Evolutionary conservation across 441 rosid species (phyloP).

Genomic region (Brassica hybrid): DNA sequence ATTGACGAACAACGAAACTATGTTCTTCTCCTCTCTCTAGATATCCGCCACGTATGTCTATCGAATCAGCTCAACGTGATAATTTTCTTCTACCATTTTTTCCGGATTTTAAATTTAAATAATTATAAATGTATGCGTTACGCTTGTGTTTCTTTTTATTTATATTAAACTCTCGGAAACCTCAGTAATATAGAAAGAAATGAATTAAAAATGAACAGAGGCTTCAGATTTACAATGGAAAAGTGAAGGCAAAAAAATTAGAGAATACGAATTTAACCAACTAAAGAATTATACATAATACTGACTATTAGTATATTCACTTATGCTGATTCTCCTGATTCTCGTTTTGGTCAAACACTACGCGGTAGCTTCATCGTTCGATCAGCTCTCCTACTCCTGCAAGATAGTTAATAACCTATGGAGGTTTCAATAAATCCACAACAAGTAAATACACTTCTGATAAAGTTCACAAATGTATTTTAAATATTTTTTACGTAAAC

Average conservation of each 20-base stretch:
- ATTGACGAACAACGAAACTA: conserved; percentile 39
- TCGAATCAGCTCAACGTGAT: conserved; percentile 19
- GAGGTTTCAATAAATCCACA: conserved; percentile 38
- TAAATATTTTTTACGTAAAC: too few species aligned
- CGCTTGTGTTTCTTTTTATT: not conserved
- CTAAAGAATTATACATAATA: conserved; percentile 31
- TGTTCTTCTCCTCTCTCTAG: not conserved
- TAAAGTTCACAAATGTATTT: not conserved
- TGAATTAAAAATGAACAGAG: too few species aligned
- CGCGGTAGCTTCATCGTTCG: conserved; percentile 34
- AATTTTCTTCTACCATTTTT: not conserved
- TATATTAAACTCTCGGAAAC: too few species aligned
- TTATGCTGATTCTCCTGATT: conserved; percentile 11
- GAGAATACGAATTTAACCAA: conserved; percentile 28
- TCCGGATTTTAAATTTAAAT: not conserved
- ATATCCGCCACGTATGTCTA: conserved; percentile 36
- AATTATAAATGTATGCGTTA: not conserved
- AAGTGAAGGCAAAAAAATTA: not conserved
- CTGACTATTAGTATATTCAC: conserved; percentile 29
- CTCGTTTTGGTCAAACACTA: conserved; percentile 25
- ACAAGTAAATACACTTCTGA: not conserved
- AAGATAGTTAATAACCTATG: conserved; percentile 39
- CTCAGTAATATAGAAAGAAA: too few species aligned
- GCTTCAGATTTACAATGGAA: conserved; percentile 39
- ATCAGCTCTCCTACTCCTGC: conserved; percentile 46